Base-by-base conservation (phyloP, 371 early-diverging fungal genomes). In the Antonospora locustae region DNA sequence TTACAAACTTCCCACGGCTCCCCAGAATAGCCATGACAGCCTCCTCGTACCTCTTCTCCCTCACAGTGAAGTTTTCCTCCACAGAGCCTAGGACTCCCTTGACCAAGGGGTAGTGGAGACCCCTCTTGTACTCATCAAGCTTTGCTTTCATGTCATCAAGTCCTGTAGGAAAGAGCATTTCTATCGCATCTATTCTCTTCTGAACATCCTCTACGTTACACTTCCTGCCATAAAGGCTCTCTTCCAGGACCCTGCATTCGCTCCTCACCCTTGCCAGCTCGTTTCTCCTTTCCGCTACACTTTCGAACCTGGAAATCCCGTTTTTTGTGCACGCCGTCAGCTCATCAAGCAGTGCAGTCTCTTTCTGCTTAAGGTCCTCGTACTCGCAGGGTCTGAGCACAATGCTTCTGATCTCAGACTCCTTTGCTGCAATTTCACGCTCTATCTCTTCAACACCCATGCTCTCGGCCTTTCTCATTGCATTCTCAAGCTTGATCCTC, bases 31-130 rank as follows among this genome's bases (percentile, higher is more conserved):
- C 57, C 20, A 46, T 56, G 19, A 76, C 53, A 2, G 74, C 70
- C 25, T 79, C 55, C 75, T 61, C 32, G 80, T 67, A 28, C 66
- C 65, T 46, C 63, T 50, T 24, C 79, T 69, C 69, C 69, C 27
- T 47, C 39, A 76, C 20, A 28, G n/a, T 6, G 66, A 62, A 22
- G 50, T 55, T 55, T 71, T 72, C 59, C 49, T 62, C 32, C 66
- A 63, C 51, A 63, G 66, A 54, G 72, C 76, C 67, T 74, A 69
- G 43, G 73, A 80, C 17, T 63, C 74, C 48, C 58, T 76, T 30
- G 73, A 55, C 30, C 73, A 58, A 17, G 12, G 71, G 71, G 65
- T 74, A 73, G 34, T 36, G 49, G n/a, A 73, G 32, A 7, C 59
- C 55, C 17, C 23, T 24, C 44, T 58, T 22, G 74, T 12, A 54